Evolutionary conservation across 75 land plant species (phyloP).

Genomic region (Cupressus sempervirens): DNA sequence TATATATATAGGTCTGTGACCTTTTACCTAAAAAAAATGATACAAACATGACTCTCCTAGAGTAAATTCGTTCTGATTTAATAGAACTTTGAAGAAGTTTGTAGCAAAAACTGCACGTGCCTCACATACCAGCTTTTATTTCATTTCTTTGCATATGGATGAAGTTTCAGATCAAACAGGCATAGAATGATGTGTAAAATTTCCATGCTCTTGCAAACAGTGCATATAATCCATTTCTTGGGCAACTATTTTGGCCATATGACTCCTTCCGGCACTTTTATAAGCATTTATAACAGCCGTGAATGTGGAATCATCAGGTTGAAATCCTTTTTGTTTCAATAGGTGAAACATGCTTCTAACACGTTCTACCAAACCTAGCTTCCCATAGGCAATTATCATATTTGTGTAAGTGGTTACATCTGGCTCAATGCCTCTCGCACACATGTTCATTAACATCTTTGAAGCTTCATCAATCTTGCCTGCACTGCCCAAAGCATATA

Average conservation of each 20-base stretch:
- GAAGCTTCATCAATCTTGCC: conserved; percentile 58
- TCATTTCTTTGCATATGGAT: too few relatives aligned
- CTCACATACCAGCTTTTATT: too few relatives aligned
- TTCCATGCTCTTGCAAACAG: not conserved
- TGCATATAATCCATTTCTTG: conserved; percentile 63
- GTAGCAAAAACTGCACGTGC: too few relatives aligned
- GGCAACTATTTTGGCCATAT: conserved; percentile 63
- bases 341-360: conserved; percentile 48
- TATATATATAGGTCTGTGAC: too few relatives aligned
- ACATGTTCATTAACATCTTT: conserved; percentile 55
- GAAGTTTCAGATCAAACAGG: not conserved
- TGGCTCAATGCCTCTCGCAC: conserved; percentile 42
- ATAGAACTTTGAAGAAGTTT: not conserved
- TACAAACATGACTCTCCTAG: not conserved
- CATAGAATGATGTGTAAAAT: not conserved
- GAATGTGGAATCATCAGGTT: conserved; percentile 62
- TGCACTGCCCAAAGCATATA: conserved; percentile 55
- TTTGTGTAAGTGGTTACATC: conserved; percentile 61
- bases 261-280: conserved; percentile 50
- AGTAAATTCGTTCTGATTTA: not conserved
- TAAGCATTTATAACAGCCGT: conserved; percentile 59
- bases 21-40: too few relatives aligned
- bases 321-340: conserved; percentile 43
- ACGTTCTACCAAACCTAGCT: conserved; percentile 56
- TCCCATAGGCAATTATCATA: conserved; percentile 54